A percentile compares a stretch with the other conserved stretches of the same genome.
These are phyloP conservation scores for Schizosaccharomyces octosporus DNA, from an alignment of 805 yeast species.

Conservation along the genomic window DNA sequence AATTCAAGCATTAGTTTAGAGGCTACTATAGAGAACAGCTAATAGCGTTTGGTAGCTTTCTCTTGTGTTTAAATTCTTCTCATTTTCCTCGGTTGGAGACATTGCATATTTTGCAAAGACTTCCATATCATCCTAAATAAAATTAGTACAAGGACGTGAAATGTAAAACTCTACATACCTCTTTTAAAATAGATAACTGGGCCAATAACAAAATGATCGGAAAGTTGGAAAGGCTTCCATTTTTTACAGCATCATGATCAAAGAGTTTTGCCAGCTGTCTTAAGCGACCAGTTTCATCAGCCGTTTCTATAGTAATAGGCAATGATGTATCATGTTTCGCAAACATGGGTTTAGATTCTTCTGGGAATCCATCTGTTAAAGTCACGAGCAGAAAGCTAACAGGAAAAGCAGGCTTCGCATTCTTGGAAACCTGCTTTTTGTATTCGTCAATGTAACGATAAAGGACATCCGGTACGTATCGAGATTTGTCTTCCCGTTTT, in stretches of 20 bases:
- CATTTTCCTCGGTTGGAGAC: not conserved
- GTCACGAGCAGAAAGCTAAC: constrained; percentile 75
- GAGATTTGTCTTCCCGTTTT: constrained; percentile 39
- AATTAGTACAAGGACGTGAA: not conserved
- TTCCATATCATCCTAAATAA: not conserved
- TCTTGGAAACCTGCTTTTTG: constrained; percentile 60
- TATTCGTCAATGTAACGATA: constrained; percentile 72
- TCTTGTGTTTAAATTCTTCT: not conserved
- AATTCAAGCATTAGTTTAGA: not conserved
- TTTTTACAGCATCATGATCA: not conserved
- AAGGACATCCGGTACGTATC: constrained; percentile 88
- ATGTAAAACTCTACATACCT: not conserved
- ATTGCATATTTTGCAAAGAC: not conserved
- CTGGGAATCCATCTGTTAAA: constrained; percentile 80
- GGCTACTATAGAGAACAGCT: not conserved
- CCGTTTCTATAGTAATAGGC: not conserved
- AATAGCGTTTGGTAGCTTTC: not conserved
- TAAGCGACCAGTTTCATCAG: not conserved
- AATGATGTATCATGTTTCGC: constrained; percentile 4
- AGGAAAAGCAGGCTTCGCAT: constrained; percentile 80
- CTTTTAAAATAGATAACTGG: not conserved
- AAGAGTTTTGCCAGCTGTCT: not conserved
- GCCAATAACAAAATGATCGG: not conserved
- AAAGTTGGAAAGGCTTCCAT: not conserved
- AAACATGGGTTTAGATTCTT: constrained; percentile 28